Conservation (phyloP, 257 asterid species). For the Coffea eugenioides region DNA sequence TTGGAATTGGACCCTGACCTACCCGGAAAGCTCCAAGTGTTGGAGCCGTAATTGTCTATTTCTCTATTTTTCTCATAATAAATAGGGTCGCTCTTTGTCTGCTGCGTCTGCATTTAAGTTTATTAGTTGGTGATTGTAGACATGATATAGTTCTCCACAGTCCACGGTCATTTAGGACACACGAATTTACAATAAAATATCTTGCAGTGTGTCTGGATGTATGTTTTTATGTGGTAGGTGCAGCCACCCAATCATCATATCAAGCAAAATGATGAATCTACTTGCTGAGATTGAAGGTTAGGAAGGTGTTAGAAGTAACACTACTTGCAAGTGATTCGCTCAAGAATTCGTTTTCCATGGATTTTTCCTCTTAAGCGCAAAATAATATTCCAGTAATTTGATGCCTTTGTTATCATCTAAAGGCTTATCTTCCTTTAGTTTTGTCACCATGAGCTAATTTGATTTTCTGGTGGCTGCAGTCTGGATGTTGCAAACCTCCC, state of each 20-base stretch:
- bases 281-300: background rate
- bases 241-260: background rate
- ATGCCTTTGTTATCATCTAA: background rate
- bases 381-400: background rate
- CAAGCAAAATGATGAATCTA: background rate
- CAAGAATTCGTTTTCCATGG: background rate
- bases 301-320: background rate
- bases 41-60: slow-evolving; percentile 3
- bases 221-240: background rate
- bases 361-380: background rate
- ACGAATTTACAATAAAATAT: background rate
- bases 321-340: background rate
- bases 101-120: background rate
- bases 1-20: background rate
- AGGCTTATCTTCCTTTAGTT: background rate
- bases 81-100: background rate
- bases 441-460: background rate
- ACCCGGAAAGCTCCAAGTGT: slow-evolving; percentile 13
- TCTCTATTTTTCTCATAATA: background rate
- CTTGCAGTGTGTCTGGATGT: background rate
- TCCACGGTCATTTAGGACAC: background rate
- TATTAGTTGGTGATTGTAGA: background rate
- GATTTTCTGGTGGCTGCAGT: slow-evolving; percentile 34
- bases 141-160: background rate
- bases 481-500: slow-evolving; percentile 97